Percentiles rank a stretch among this genome's conserved stretches.
phyloP scores from a whole-genome alignment of 805 yeast genomes.

The Metahyphopichia silvanorum region DNA sequence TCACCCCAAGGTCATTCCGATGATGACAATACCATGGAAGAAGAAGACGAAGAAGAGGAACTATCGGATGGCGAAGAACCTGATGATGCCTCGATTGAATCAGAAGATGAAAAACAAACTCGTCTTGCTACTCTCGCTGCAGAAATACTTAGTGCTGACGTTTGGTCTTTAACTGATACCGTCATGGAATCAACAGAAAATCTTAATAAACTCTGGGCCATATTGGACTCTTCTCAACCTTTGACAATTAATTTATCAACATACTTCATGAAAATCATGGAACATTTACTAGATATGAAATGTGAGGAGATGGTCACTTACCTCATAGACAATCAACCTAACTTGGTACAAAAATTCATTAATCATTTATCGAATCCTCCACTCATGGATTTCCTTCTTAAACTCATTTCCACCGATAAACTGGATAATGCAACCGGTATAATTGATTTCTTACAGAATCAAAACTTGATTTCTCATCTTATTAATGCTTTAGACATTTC shows the following conservation, averaged over 20 bases:
- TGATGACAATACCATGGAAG: conserved; percentile 17
- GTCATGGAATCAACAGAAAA: conserved; percentile 72
- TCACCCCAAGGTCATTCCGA: conserved; percentile 3
- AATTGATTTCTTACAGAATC: conserved; percentile 42
- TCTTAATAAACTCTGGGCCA: conserved; percentile 72
- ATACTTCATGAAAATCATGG: conserved; percentile 88
- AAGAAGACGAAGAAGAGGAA: conserved; percentile 20
- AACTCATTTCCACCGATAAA: conserved; percentile 43
- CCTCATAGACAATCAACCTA: conserved; percentile 41
- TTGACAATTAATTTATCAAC: conserved; percentile 76
- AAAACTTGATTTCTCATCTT: conserved; percentile 32
- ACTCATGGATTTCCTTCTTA: conserved; percentile 42
- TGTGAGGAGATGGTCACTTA: conserved; percentile 46
- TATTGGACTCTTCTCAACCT: conserved; percentile 66
- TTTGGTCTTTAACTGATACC: conserved; percentile 90
- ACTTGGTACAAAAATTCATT: conserved; percentile 38
- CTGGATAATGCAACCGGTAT: conserved; percentile 47
- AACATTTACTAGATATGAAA: conserved; percentile 49
- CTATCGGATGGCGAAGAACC: conserved; percentile 24
- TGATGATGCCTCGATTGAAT: conserved; percentile 21
- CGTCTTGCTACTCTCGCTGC: conserved; percentile 57
- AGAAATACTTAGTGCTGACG: conserved; percentile 86
- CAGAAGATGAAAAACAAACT: conserved; percentile 29
- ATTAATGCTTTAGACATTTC: conserved; percentile 30
- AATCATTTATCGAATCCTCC: conserved; percentile 45